These are phyloP conservation scores for Suhomyces chickasaworum DNA, from an alignment of 1,139 yeast species.

Conservation along the genomic window DNA sequence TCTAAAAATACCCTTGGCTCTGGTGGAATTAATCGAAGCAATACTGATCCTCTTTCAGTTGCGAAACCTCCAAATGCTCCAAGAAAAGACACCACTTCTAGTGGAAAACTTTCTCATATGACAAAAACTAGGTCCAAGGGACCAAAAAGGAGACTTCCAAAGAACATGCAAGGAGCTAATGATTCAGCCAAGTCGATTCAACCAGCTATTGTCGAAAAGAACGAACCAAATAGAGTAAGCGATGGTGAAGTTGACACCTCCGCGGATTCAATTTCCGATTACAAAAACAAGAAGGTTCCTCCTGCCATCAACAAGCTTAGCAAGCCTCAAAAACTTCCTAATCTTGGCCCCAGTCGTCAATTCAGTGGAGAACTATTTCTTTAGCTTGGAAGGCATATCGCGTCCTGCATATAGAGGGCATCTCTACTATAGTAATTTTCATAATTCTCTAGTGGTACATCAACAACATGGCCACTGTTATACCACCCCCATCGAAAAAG, in stretches of 20 bases:
- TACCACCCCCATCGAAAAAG: conserved; percentile 93
- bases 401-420: conserved; percentile 10
- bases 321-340: conserved; percentile 32
- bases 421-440: conserved; percentile 6
- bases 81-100: conserved; percentile 12
- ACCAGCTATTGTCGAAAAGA: background rate
- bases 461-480: conserved; percentile 75
- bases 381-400: conserved; percentile 7
- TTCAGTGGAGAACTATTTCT: conserved; percentile 39
- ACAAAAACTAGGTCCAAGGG: conserved; percentile 71
- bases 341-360: conserved; percentile 30
- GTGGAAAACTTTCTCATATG: conserved; percentile 51
- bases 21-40: conserved; percentile 12
- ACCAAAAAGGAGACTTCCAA: conserved; percentile 73
- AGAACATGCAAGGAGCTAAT: conserved; percentile 14
- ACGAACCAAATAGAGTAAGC: background rate
- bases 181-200: background rate
- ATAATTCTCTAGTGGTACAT: background rate
- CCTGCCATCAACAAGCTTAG: conserved; percentile 35
- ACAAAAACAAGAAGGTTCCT: conserved; percentile 20
- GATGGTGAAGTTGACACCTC: background rate
- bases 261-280: conserved; percentile 4
- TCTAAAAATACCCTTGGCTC: conserved; percentile 7
- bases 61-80: conserved; percentile 2
- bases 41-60: conserved; percentile 13